Evolutionary conservation across 495 filamentous ascomycete species (phyloP), one percentile per base, ranked within the genome.

Genomic region (Cairneyella variabilis): DNA sequence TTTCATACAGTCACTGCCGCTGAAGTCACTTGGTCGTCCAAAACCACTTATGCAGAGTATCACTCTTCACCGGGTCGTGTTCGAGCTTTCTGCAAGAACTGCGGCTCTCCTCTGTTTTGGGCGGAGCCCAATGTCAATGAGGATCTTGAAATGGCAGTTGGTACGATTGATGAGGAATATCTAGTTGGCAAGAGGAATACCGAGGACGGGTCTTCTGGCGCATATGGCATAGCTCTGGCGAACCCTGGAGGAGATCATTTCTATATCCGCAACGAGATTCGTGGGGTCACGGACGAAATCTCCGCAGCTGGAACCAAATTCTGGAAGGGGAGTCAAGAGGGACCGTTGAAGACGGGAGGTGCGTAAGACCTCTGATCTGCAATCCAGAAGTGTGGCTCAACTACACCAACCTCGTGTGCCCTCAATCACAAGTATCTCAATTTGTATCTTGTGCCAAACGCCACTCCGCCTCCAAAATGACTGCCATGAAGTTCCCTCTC

Each of bases 121-220:
- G 22, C 17, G 10, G 34, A 59, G 37, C 17, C 36, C 20, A 11
- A 9, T 1, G 30, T 44, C 11, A 53, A 39, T 17, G 32, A 50
- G n/a, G 63, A 65, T 10, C 26, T 64, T 9, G 61, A 69, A 44
- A 52, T 71, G 14, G 59, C 63, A 21, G 39, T 65, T 1, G 68
- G 66, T 0, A 64, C 58, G 10, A 28, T 71, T 10, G 68, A 71
- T 43, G 66, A 68, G 53, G 66, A 68, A 18, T 65, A 60, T 14
- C 52, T 71, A 27, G 51, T 63, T 37, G 66, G 66, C 11, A 53
- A 57, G 18, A 37, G 52, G 27, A 44, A 48, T 30, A 37, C 10
- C 12, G 40, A 52, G 40, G 44, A 53, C 52, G n/a, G 38, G 12
- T 21, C 48, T 10, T 11, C 11, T 20, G 37, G 42, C 27, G 51